Conservation (phyloP, 768 basidiomycete genomes). For the Macrolepiota fuliginosa region DNA sequence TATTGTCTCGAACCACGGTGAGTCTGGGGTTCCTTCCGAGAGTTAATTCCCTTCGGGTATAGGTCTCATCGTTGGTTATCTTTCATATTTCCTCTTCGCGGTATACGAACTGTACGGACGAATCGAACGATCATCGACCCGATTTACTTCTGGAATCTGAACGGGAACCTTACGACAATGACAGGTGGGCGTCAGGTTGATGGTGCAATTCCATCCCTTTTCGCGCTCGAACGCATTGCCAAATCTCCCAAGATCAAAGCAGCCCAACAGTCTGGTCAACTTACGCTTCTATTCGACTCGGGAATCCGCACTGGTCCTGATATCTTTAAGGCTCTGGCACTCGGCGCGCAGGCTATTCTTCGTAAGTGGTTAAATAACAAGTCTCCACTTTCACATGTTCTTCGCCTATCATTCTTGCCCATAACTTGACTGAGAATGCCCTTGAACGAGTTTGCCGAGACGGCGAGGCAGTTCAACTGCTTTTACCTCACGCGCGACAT, state of each 20-base stretch:
- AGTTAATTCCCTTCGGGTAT: background rate
- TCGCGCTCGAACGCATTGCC: conserved; percentile 68
- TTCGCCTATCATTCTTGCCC: background rate
- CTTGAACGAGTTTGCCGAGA: background rate
- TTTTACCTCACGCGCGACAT: too few relatives aligned
- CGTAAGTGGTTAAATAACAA: conserved; percentile 40
- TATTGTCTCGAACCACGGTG: conserved; percentile 80
- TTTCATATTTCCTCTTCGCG: background rate
- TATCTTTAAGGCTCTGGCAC: conserved; percentile 79
- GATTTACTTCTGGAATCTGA: background rate
- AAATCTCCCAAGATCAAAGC: conserved; percentile 54
- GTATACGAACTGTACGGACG: background rate
- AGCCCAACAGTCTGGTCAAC: conserved; percentile 56
- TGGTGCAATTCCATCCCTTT: conserved; percentile 72
- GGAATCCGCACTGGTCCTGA: conserved; percentile 85
- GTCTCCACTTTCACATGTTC: background rate
- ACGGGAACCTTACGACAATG: background rate
- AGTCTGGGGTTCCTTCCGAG: conserved; percentile 8
- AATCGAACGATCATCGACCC: background rate
- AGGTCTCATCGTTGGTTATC: background rate
- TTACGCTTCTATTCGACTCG: conserved; percentile 75
- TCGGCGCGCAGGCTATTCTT: conserved; percentile 82
- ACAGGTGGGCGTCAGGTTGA: conserved; percentile 75
- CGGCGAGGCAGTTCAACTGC: too few relatives aligned
- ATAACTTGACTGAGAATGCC: background rate